phyloP scores from a whole-genome alignment of 108 stramenopile genomes.

The Nitzschia sp. region DNA sequence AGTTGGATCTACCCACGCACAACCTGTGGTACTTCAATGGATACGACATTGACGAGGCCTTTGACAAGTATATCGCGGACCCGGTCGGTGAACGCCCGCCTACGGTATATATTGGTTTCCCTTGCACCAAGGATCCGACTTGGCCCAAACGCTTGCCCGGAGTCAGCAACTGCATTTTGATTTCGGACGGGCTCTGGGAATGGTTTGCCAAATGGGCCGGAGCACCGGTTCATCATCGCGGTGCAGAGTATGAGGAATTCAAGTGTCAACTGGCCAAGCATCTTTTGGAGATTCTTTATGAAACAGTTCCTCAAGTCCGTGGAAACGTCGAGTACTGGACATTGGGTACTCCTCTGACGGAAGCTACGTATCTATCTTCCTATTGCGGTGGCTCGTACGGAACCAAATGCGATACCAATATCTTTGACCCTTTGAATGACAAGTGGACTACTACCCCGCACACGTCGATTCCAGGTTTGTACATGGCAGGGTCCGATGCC shows the following conservation, averaged over 20 bases:
- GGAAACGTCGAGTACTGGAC: slow-evolving; percentile 41
- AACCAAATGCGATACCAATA: too few species aligned
- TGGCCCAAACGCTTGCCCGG: slow-evolving; percentile 49
- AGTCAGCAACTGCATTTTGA: slow-evolving; percentile 48
- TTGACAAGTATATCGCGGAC: slow-evolving; percentile 48
- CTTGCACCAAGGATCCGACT: slow-evolving; percentile 48
- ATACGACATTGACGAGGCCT: slow-evolving; percentile 54
- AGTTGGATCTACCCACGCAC: slow-evolving; percentile 42
- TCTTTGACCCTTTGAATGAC: too few species aligned
- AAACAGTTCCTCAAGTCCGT: slow-evolving; percentile 46
- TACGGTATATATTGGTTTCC: slow-evolving; percentile 67
- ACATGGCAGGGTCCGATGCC: too few species aligned
- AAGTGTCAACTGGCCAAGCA: slow-evolving; percentile 46
- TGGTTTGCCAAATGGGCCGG: slow-evolving; percentile 49
- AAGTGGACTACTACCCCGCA: too few species aligned
- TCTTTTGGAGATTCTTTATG: slow-evolving; percentile 53
- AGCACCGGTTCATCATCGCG: slow-evolving; percentile 27
- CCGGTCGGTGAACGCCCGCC: slow-evolving; percentile 51
- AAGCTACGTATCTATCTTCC: slow-evolving; percentile 40
- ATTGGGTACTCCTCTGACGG: slow-evolving; percentile 52
- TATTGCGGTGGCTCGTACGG: slow-evolving; percentile 48
- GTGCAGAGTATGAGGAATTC: slow-evolving; percentile 43
- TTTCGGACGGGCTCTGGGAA: slow-evolving; percentile 49
- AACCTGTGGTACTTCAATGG: slow-evolving; percentile 61
- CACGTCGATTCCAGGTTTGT: too few species aligned